Percentiles rank a stretch among this genome's conserved stretches.
These are phyloP conservation scores for Nitzschia inconspicua DNA, from an alignment of 108 stramenopile genomes.

Conservation along the genomic window DNA sequence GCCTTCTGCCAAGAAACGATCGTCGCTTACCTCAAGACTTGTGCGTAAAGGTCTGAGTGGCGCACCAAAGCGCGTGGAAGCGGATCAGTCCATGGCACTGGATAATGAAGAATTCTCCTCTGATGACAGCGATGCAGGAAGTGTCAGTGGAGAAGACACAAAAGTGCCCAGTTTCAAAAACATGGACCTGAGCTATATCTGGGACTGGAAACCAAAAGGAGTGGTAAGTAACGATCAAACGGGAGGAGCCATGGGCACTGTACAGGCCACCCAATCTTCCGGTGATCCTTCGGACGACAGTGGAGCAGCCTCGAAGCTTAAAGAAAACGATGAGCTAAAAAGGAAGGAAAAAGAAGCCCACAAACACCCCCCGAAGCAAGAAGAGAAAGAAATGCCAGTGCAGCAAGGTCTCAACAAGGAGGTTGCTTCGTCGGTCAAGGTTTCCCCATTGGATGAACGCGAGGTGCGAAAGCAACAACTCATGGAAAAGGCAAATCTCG, in stretches of 20 bases:
- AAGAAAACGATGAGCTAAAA: too few relatives aligned
- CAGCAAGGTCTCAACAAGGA: too few relatives aligned
- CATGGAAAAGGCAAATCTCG: slow-evolving; percentile 24
- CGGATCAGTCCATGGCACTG: slow-evolving; percentile 20
- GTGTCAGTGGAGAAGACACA: slow-evolving; percentile 1
- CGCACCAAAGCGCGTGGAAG: slow-evolving; percentile 34
- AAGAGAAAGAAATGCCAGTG: too few relatives aligned
- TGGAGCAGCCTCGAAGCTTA: too few relatives aligned
- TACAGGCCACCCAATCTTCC: too few relatives aligned
- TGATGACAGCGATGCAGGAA: slow-evolving; percentile 10
- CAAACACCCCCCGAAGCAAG: background rate
- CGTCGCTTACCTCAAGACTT: slow-evolving; percentile 1
- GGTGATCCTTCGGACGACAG: too few relatives aligned
- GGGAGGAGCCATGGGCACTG: too few relatives aligned
- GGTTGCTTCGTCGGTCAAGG: too few relatives aligned
- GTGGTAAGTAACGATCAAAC: slow-evolving; percentile 14
- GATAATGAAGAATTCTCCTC: slow-evolving; percentile 14
- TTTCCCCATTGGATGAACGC: slow-evolving; percentile 12
- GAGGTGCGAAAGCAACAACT: slow-evolving; percentile 2
- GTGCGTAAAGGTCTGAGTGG: slow-evolving; percentile 29
- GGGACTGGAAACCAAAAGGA: slow-evolving; percentile 76
- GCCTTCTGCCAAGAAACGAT: slow-evolving; percentile 6
- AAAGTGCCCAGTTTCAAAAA: slow-evolving; percentile 50
- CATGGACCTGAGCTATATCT: slow-evolving; percentile 83
- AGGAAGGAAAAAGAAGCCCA: background rate